Base-by-base conservation (phyloP, 441 rosid species). In the Macaranga tanarius region DNA sequence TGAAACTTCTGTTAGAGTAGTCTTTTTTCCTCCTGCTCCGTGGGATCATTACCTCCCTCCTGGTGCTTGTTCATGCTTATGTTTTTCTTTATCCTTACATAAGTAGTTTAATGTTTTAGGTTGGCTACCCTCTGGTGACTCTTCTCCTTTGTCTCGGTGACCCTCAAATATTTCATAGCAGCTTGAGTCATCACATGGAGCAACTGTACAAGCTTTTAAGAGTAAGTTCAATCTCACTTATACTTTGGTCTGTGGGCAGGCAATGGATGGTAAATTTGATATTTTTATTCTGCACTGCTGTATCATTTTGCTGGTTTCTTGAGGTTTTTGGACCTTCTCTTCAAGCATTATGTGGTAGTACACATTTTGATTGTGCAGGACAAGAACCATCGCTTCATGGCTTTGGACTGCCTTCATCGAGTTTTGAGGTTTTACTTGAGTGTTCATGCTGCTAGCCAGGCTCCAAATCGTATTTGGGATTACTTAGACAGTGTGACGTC, bases 61-160 rank as follows among this genome's bases (percentile, higher is more conserved):
- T 56, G 12, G 4, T 22, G 20, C 47, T 64, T 68, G 25, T 74
- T 23, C 25, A 47, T 40, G 17, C 6, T 31, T 69, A 65, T 23
- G n/a, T 62, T 62, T 76, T 58, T 45, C 65, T 75, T 62, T 66
- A 75, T 73, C 50, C 66, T 82, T 42, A 82, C 80, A 68, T 69
- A 31, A 73, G 61, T 60, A 44, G 38, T 61, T 79, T 70, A 70
- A 56, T 72, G 40, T 79, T 25, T 72, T 84, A 96, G 99, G 99
- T 96, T 82, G 99, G 99, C 78, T 93, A 90, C 75, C 99, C 99
- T 64, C 85, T 96, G 82, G 99, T 92, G 81, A 96, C 98, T 71
- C 97, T 93, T 84, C 99, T 96, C 83, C 95, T 96, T 61, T 96
- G 99, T 79, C 97, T 96, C 16, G 98, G 98, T 70, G 99, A 96